phyloP scores from a whole-genome alignment of 192 early-diverging fungal species.

The Obelidium mucronatum region DNA sequence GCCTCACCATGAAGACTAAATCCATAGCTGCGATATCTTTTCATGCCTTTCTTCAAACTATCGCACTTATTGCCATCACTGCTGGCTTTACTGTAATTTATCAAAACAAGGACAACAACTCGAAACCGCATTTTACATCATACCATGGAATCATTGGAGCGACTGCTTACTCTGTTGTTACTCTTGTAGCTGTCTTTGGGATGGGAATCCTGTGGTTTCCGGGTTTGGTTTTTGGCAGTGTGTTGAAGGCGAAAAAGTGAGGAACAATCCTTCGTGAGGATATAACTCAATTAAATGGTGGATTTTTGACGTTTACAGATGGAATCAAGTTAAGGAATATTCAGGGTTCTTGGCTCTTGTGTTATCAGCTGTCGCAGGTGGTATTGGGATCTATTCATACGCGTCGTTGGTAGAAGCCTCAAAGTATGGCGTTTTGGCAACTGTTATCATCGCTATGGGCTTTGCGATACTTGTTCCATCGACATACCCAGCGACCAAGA shows the following conservation, averaged over 20 bases:
- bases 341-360: neutral
- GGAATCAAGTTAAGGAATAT: neutral
- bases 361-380: neutral
- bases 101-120: neutral
- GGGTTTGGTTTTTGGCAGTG: neutral
- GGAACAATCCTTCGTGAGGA: too few species aligned
- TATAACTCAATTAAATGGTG: neutral
- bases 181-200: neutral
- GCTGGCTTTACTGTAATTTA: conserved; percentile 8
- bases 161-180: neutral
- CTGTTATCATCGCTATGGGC: too few species aligned
- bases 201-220: conserved; percentile 1
- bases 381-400: neutral
- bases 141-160: neutral
- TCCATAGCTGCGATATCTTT: neutral
- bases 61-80: neutral
- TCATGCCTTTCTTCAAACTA: conserved; percentile 1
- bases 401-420: neutral
- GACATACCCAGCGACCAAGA: too few species aligned
- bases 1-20: neutral
- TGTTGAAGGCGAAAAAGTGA: conserved; percentile 6
- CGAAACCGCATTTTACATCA: neutral
- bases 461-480: too few species aligned
- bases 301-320: conserved; percentile 2
- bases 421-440: neutral